These are phyloP conservation scores for Teunomyces cretensis DNA, from an alignment of 805 yeast genomes.

Conservation along the genomic window DNA sequence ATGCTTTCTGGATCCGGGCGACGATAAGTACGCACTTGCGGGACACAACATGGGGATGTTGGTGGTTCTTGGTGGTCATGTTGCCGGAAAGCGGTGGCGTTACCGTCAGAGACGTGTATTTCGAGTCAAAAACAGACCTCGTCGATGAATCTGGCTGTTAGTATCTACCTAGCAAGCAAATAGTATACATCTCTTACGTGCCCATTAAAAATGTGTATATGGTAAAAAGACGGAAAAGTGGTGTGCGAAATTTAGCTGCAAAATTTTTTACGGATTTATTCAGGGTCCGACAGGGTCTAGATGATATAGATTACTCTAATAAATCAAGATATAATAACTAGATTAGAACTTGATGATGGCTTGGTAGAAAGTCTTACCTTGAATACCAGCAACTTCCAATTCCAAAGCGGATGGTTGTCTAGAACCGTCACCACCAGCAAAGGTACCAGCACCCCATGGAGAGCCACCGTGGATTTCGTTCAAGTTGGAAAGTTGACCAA, in stretches of 20 bases:
- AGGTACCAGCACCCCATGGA: conserved; percentile 85
- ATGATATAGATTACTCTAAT: too few relatives aligned
- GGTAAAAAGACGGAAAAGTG: too few relatives aligned
- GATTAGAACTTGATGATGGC: conserved; percentile 23
- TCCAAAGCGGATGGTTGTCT: conserved; percentile 66
- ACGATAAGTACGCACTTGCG: not conserved
- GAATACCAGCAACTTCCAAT: conserved; percentile 58
- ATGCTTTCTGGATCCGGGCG: not conserved
- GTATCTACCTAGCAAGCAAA: too few relatives aligned
- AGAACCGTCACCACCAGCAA: conserved; percentile 76
- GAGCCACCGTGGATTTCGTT: conserved; percentile 76
- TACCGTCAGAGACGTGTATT: not conserved
- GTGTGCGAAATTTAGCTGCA: too few relatives aligned
- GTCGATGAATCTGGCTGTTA: not conserved
- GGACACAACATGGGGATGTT: not conserved
- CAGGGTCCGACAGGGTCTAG: too few relatives aligned
- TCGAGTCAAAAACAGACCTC: not conserved
- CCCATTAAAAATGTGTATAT: too few relatives aligned
- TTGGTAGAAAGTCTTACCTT: conserved; percentile 61
- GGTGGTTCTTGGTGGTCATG: too few relatives aligned
- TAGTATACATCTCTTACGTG: too few relatives aligned
- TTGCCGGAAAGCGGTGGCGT: too few relatives aligned
- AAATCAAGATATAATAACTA: too few relatives aligned
- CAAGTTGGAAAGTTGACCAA: conserved; percentile 53
- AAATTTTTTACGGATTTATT: too few relatives aligned